Conservation (phyloP, 139 green algal genomes). For the Tetraselmis striata region DNA sequence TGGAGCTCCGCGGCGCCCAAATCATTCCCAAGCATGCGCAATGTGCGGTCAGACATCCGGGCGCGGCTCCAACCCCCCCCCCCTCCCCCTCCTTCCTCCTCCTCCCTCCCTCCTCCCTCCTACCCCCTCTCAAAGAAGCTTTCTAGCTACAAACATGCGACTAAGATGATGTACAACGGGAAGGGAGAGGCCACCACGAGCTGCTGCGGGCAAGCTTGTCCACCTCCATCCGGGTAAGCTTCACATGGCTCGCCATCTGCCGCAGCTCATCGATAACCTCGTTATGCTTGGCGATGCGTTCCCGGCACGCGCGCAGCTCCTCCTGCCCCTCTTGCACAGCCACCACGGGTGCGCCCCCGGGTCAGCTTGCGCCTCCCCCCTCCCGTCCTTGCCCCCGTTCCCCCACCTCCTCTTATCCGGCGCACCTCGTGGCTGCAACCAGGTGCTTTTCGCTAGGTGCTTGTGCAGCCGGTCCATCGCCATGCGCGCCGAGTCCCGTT, state of each 20-base stretch:
- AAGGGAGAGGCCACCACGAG: neutral
- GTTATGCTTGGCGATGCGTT: neutral
- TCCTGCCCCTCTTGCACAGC: neutral
- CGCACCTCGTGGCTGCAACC: neutral
- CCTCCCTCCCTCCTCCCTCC: too few relatives aligned
- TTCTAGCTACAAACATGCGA: too few relatives aligned
- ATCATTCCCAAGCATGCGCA: neutral
- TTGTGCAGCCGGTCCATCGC: neutral
- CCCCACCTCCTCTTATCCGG: neutral
- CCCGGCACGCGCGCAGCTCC: neutral
- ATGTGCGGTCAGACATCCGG: conserved; percentile 35
- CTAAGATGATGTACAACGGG: neutral
- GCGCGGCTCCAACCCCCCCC: too few relatives aligned
- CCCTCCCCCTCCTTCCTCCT: too few relatives aligned
- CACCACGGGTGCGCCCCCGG: neutral
- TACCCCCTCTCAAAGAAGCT: too few relatives aligned
- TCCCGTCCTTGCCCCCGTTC: neutral
- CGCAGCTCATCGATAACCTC: neutral
- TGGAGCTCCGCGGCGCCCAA: neutral
- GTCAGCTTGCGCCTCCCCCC: neutral
- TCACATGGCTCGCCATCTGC: neutral
- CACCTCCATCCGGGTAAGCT: neutral
- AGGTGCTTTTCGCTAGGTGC: neutral
- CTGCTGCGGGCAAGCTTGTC: neutral
- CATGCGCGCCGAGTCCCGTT: neutral